A percentile compares a stretch with the other conserved stretches of the same genome.
Evolutionary conservation across 345 rosid species (phyloP).

Genomic region (Murraya paniculata): DNA sequence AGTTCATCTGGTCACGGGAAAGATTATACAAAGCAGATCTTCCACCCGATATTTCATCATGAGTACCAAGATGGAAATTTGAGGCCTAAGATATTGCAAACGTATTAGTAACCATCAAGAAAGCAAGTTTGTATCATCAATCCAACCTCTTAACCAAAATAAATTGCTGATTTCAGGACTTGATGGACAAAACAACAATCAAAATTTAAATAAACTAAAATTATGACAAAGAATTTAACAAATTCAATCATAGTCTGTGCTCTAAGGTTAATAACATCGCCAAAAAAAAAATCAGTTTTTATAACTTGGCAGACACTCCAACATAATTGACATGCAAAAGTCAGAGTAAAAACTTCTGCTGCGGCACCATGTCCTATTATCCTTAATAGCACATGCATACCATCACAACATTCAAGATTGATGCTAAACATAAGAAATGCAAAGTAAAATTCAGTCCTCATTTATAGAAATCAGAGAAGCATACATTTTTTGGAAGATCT

Average conservation of each 20-base stretch:
- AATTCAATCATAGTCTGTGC: neutral
- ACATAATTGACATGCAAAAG: neutral
- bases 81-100: constrained; percentile 45
- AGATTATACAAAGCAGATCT: constrained; percentile 57
- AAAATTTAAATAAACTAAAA: neutral
- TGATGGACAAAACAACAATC: neutral
- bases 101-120: constrained; percentile 17
- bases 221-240: neutral
- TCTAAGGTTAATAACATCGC: neutral
- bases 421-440: neutral
- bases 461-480: constrained; percentile 15
- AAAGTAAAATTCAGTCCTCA: neutral
- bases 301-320: neutral
- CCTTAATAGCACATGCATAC: neutral
- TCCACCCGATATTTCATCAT: constrained; percentile 55
- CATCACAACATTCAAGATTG: neutral
- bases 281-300: neutral
- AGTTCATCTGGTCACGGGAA: constrained; percentile 50
- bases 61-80: constrained; percentile 58
- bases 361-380: neutral
- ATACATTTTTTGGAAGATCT: constrained; percentile 60
- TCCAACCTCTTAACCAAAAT: neutral
- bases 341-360: neutral
- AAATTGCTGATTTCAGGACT: neutral
- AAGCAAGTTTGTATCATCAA: constrained; percentile 13